phyloP scores from a whole-genome alignment of 139 green algal genomes.

The Nannochloris sp. region DNA sequence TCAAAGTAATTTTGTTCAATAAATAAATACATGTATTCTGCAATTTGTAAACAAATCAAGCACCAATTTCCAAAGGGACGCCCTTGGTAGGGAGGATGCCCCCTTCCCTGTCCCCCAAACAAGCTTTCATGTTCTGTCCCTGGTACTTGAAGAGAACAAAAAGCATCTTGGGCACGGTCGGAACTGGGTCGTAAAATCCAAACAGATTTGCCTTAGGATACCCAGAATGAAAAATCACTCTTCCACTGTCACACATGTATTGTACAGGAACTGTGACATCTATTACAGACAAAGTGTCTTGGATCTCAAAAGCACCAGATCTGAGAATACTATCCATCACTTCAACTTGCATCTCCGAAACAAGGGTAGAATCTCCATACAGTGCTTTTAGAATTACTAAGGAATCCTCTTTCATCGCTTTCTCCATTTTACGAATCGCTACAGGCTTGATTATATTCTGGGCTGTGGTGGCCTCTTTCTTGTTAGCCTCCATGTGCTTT shows the following conservation, averaged over 20 bases:
- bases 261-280: constrained; percentile 44
- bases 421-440: constrained; percentile 19
- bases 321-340: background rate
- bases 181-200: constrained; percentile 44
- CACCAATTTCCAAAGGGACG: background rate
- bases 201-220: constrained; percentile 42
- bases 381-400: constrained; percentile 35
- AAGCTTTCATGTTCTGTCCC: background rate
- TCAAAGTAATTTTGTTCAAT: background rate
- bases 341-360: background rate
- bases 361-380: constrained; percentile 28
- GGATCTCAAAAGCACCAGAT: constrained; percentile 1
- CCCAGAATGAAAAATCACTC: constrained; percentile 16
- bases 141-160: constrained; percentile 25
- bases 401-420: constrained; percentile 22
- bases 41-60: constrained; percentile 1
- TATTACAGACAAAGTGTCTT: constrained; percentile 7
- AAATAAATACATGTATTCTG: background rate
- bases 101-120: constrained; percentile 10
- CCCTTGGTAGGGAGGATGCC: constrained; percentile 1
- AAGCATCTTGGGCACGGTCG: constrained; percentile 29
- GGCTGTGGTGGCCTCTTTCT: constrained; percentile 7
- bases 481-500: constrained; percentile 4
- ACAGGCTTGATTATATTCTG: constrained; percentile 32
- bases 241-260: constrained; percentile 28